These are phyloP conservation scores for Calonectria multiphialidica DNA, from an alignment of 2,329 filamentous ascomycete species.

Conservation along the genomic window DNA sequence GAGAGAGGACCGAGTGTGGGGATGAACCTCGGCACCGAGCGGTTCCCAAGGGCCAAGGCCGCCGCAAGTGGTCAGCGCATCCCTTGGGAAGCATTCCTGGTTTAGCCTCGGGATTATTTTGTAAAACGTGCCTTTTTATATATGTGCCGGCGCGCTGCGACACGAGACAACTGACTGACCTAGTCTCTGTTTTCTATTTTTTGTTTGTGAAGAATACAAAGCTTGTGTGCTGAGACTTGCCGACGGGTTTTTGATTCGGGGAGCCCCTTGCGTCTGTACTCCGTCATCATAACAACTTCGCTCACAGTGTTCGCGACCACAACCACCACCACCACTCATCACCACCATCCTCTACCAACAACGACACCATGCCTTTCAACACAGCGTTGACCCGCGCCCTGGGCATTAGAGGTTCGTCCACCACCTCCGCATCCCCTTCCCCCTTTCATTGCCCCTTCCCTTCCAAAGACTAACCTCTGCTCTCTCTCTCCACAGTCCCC, in stretches of 20 bases:
- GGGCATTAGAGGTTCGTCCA: conserved; percentile 63
- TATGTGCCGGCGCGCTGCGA: not conserved
- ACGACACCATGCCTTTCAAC: conserved; percentile 65
- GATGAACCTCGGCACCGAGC: conserved; percentile 36
- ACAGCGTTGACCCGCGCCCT: conserved; percentile 69
- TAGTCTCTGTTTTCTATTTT: not conserved
- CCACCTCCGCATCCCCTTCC: not conserved
- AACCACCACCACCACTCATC: not conserved
- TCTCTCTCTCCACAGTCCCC: conserved; percentile 66
- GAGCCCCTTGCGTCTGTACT: not conserved
- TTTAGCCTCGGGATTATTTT: conserved; percentile 25
- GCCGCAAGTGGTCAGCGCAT: not conserved
- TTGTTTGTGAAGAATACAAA: too few relatives aligned
- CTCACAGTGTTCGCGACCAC: too few relatives aligned
- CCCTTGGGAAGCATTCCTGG: not conserved
- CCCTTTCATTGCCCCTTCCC: not conserved
- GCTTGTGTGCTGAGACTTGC: too few relatives aligned
- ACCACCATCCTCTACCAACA: not conserved
- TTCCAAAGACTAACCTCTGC: not conserved
- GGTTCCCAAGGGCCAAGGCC: not conserved
- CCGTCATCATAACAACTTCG: not conserved
- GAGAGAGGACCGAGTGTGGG: conserved; percentile 15
- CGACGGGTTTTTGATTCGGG: not conserved
- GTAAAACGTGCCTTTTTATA: not conserved
- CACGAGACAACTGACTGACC: not conserved